Percentiles rank a stretch among this genome's conserved stretches.
phyloP scores from a whole-genome alignment of 2,329 filamentous ascomycete species.

The Microascus cirrosus region DNA sequence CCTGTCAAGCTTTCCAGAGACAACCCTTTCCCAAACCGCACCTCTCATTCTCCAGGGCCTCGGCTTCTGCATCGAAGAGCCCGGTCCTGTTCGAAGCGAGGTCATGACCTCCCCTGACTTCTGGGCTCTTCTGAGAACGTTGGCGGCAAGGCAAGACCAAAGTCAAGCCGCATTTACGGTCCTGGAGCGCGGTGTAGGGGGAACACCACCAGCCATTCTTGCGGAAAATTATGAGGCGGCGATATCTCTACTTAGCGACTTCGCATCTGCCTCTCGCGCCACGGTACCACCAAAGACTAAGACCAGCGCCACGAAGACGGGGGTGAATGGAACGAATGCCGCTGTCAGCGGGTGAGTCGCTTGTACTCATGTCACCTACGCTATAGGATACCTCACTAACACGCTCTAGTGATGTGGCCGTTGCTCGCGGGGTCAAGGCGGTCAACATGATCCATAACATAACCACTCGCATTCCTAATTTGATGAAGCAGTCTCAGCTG shows the following conservation, averaged over 20 bases:
- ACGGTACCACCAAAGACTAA: background rate
- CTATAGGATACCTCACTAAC: background rate
- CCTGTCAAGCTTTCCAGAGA: constrained; percentile 76
- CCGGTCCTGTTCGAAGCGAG: constrained; percentile 72
- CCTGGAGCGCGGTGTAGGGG: constrained; percentile 65
- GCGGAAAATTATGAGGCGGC: constrained; percentile 93
- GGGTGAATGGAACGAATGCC: background rate
- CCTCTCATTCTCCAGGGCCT: constrained; percentile 69
- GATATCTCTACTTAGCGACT: constrained; percentile 75
- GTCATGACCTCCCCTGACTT: constrained; percentile 96
- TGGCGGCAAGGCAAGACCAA: constrained; percentile 59
- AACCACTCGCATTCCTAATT: constrained; percentile 67
- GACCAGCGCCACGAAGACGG: background rate
- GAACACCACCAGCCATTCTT: constrained; percentile 71
- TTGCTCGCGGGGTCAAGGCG: constrained; percentile 69
- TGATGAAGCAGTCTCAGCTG: constrained; percentile 89
- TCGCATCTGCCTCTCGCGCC: constrained; percentile 52
- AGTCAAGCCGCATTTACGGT: constrained; percentile 76
- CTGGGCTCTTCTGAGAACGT: constrained; percentile 75
- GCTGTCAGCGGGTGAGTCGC: background rate
- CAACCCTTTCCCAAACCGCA: constrained; percentile 65
- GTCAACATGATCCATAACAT: constrained; percentile 73
- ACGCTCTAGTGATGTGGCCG: constrained; percentile 23
- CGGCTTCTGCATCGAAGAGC: constrained; percentile 65
- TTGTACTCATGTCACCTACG: background rate